phyloP scores from a whole-genome alignment of 2,329 filamentous ascomycete genomes.

The Leptographium procerum region DNA sequence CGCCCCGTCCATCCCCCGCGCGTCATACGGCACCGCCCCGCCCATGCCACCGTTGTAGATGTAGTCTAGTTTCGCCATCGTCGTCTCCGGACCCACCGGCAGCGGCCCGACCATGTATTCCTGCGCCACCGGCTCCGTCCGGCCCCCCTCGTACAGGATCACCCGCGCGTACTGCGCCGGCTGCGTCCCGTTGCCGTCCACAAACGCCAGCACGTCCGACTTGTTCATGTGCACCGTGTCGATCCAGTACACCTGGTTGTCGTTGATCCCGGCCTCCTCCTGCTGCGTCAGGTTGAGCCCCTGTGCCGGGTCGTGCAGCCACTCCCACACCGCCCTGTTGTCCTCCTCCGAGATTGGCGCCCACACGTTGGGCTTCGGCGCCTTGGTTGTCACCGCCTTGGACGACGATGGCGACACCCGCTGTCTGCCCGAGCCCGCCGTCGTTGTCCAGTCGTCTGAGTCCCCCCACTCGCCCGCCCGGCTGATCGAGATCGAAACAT shows the following conservation, averaged over 20 bases:
- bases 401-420: neutral
- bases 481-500: neutral
- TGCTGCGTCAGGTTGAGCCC: constrained; percentile 34
- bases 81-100: constrained; percentile 27
- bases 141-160: constrained; percentile 33
- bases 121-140: constrained; percentile 28
- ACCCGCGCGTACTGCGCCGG: constrained; percentile 33
- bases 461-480: neutral
- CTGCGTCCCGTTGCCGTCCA: constrained; percentile 23
- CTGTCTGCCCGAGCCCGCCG: neutral
- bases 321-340: constrained; percentile 29
- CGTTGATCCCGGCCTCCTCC: constrained; percentile 23
- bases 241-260: constrained; percentile 35
- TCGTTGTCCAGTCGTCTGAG: no score
- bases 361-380: constrained; percentile 30
- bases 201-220: constrained; percentile 29
- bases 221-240: constrained; percentile 39
- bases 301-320: constrained; percentile 26
- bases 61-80: constrained; percentile 27
- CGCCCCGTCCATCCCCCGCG: constrained; percentile 21
- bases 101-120: constrained; percentile 39
- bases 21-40: constrained; percentile 24
- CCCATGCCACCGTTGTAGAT: constrained; percentile 30
- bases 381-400: constrained; percentile 8
- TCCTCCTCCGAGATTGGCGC: constrained; percentile 28